Evolutionary conservation across 805 yeast species (phyloP).

Genomic region (Torulaspora indica): DNA sequence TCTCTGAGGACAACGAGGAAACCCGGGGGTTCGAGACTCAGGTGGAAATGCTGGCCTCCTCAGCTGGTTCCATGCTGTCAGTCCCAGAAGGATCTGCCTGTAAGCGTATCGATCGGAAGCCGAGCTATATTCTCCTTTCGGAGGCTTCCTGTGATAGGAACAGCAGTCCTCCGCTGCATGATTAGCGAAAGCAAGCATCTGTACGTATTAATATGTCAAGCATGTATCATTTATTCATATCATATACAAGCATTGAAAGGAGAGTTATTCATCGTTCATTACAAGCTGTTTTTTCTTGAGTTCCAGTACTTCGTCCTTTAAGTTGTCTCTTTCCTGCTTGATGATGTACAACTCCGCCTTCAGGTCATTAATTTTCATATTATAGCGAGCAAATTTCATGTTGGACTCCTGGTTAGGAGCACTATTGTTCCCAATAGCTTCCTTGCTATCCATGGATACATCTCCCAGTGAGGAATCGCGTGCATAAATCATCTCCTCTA

Average conservation of each 20-base stretch:
- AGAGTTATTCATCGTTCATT: slow-evolving; percentile 8
- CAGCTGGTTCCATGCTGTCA: not conserved
- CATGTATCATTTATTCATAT: not conserved
- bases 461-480: slow-evolving; percentile 34
- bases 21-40: not conserved
- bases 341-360: slow-evolving; percentile 79
- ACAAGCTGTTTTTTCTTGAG: slow-evolving; percentile 53
- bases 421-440: slow-evolving; percentile 25
- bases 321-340: slow-evolving; percentile 77
- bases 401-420: slow-evolving; percentile 21
- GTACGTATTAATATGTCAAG: not conserved
- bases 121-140: slow-evolving; percentile 2
- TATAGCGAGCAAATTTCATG: slow-evolving; percentile 52
- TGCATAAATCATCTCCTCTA: slow-evolving; percentile 60
- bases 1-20: slow-evolving; percentile 9
- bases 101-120: not conserved
- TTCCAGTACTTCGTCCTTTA: slow-evolving; percentile 54
- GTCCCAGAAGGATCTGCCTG: not conserved
- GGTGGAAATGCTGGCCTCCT: not conserved
- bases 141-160: slow-evolving; percentile 3
- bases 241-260: not conserved
- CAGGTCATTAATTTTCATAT: slow-evolving; percentile 71
- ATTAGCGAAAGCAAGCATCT: not conserved
- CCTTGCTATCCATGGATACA: slow-evolving; percentile 27
- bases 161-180: slow-evolving; percentile 15